A percentile compares a stretch with the other conserved stretches of the same genome.
Conservation (phyloP, 169 alveolate genomes). For the Neospora caninum region DNA sequence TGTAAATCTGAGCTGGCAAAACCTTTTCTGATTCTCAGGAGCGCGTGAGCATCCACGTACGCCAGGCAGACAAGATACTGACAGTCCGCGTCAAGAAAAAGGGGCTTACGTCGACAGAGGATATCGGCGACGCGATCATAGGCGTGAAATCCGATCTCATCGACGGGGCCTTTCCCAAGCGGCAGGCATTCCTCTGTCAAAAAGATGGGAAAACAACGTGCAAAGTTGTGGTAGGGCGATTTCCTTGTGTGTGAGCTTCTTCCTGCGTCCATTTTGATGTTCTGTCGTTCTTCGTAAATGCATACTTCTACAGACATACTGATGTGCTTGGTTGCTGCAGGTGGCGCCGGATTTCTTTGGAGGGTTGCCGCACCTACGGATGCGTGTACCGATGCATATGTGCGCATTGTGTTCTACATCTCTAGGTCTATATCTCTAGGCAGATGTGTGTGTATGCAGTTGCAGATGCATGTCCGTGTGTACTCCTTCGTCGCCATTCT, state of each 20-base stretch:
- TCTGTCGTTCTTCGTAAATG: no score
- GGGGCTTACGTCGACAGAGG: constrained; percentile 36
- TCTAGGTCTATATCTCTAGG: no score
- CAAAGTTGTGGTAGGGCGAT: constrained; percentile 9
- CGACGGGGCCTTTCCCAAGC: constrained; percentile 56
- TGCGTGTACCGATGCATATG: neutral
- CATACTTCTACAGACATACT: no score
- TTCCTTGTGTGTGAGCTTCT: no score
- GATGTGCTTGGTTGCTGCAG: no score
- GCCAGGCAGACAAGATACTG: constrained; percentile 47
- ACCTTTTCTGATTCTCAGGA: constrained; percentile 13
- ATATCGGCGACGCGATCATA: neutral
- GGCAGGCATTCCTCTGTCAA: constrained; percentile 6
- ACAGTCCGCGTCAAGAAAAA: constrained; percentile 19
- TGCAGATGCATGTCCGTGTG: no score
- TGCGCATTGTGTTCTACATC: neutral
- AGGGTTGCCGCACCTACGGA: no score
- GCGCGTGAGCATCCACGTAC: constrained; percentile 54
- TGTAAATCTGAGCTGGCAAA: no score
- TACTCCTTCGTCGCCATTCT: no score
- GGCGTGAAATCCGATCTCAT: constrained; percentile 42
- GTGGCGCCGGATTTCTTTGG: no score
- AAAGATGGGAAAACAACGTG: constrained; percentile 40
- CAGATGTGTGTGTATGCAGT: no score
- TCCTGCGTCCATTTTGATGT: no score